These are phyloP conservation scores for Goffeauzyma gilvescens DNA, from an alignment of 768 basidiomycete species.

Conservation along the genomic window DNA sequence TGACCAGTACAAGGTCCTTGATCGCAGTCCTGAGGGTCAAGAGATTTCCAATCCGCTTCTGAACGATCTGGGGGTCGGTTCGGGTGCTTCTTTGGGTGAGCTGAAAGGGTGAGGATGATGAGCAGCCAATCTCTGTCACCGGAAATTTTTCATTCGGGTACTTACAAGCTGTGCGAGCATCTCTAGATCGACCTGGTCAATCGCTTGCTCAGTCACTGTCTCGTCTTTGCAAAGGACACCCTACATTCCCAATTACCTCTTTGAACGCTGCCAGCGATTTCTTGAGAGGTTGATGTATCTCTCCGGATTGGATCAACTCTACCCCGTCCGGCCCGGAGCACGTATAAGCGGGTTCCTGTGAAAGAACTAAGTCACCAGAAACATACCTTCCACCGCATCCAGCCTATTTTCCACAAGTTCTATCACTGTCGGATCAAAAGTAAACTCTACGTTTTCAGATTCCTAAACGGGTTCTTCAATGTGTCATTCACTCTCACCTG, in stretches of 20 bases:
- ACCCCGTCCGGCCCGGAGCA: no score
- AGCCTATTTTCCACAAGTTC: constrained; percentile 54
- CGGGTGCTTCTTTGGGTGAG: not conserved
- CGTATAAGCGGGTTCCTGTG: no score
- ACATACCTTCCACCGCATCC: constrained; percentile 62
- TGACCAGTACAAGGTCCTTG: constrained; percentile 45
- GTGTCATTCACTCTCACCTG: constrained; percentile 41
- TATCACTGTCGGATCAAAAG: constrained; percentile 10
- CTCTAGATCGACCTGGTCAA: constrained; percentile 80
- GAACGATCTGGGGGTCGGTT: constrained; percentile 3
- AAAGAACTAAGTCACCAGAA: no score
- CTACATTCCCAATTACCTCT: constrained; percentile 11
- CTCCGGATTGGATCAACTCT: constrained; percentile 5
- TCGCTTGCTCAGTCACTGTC: no score
- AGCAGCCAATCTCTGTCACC: not conserved
- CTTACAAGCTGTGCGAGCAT: constrained; percentile 44
- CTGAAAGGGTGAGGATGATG: not conserved
- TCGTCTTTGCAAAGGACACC: no score
- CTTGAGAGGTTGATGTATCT: constrained; percentile 4
- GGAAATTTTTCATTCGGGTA: not conserved
- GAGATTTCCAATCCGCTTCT: constrained; percentile 36
- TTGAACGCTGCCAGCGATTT: constrained; percentile 8
- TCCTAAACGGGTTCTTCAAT: not conserved
- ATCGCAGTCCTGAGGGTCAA: constrained; percentile 58
- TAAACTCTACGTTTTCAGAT: not conserved